Evolutionary conservation across 2,329 filamentous ascomycete genomes (phyloP).

Genomic region (Ascomycota sp.): DNA sequence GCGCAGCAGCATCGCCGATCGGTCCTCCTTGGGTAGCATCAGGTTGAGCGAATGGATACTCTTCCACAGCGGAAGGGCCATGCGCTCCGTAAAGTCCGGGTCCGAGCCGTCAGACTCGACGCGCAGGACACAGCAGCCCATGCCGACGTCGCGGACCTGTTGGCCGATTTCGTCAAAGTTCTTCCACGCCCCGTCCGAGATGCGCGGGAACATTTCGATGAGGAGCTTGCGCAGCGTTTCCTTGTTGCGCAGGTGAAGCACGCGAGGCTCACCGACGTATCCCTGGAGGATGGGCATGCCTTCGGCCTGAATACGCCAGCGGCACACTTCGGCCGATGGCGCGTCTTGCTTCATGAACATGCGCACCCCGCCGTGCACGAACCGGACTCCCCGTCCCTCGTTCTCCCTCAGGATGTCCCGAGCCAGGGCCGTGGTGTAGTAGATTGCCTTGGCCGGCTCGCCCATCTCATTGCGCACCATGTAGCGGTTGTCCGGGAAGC

Average conservation of each 20-base stretch:
- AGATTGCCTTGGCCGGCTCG: conserved; percentile 80
- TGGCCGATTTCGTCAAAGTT: conserved; percentile 75
- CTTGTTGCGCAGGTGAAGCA: conserved; percentile 56
- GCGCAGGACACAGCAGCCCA: conserved; percentile 82
- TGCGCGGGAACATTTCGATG: conserved; percentile 91
- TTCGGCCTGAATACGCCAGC: conserved; percentile 91
- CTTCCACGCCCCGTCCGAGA: conserved; percentile 53
- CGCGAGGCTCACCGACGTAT: conserved; percentile 62
- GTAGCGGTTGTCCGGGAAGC: conserved; percentile 79
- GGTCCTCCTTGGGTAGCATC: conserved; percentile 95
- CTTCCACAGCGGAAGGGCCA: conserved; percentile 87
- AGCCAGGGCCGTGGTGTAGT: conserved; percentile 76
- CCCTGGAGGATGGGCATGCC: conserved; percentile 80
- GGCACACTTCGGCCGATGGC: conserved; percentile 66
- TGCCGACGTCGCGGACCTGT: conserved; percentile 54
- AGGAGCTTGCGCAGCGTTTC: conserved; percentile 66
- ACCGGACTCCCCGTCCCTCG: conserved; percentile 79
- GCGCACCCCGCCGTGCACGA: conserved; percentile 90
- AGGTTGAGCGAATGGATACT: conserved; percentile 82
- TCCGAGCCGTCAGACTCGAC: conserved; percentile 54
- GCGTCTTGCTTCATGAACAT: conserved; percentile 98
- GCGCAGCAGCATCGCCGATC: conserved; percentile 74
- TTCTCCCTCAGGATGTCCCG: conserved; percentile 74
- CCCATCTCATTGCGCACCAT: conserved; percentile 89
- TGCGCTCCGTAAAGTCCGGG: conserved; percentile 44